A percentile compares a stretch with the other conserved stretches of the same genome.
These are phyloP conservation scores for Phoma sp. DNA, from an alignment of 2,329 filamentous ascomycete genomes.

Conservation along the genomic window DNA sequence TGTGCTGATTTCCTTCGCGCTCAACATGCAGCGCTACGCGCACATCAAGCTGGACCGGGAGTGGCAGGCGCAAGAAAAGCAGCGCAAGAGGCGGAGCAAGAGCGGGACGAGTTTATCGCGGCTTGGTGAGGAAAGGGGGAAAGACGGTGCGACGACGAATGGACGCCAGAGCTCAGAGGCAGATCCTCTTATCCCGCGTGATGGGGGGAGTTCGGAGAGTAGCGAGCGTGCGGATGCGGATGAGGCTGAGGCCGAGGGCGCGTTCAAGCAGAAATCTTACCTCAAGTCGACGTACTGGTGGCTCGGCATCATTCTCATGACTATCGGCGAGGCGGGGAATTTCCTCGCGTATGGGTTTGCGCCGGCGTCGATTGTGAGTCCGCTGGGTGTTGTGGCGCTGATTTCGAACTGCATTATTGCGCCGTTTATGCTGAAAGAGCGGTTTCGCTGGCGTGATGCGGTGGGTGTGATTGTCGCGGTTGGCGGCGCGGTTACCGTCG, in stretches of 20 bases:
- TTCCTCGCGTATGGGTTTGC: slow-evolving; percentile 98
- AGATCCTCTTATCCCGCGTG: slow-evolving; percentile 3
- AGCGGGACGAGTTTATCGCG: slow-evolving; percentile 54
- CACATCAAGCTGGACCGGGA: slow-evolving; percentile 84
- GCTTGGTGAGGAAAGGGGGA: slow-evolving; percentile 44
- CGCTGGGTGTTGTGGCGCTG: slow-evolving; percentile 93
- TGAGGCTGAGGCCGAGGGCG: slow-evolving; percentile 33
- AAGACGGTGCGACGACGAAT: slow-evolving; percentile 3
- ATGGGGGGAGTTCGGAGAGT: neutral
- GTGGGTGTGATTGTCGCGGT: slow-evolving; percentile 89
- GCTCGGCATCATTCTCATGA: slow-evolving; percentile 91
- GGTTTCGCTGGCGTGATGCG: slow-evolving; percentile 83
- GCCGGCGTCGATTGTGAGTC: slow-evolving; percentile 95
- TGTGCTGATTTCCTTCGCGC: slow-evolving; percentile 88
- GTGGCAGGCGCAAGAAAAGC: slow-evolving; percentile 59
- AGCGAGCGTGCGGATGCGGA: slow-evolving; percentile 16
- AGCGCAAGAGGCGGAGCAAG: slow-evolving; percentile 35
- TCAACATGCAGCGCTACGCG: slow-evolving; percentile 96
- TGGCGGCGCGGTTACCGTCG: slow-evolving; percentile 87
- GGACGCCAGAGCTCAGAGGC: slow-evolving; percentile 8
- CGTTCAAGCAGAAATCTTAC: slow-evolving; percentile 71
- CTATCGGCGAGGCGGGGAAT: slow-evolving; percentile 90
- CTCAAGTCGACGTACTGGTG: slow-evolving; percentile 95
- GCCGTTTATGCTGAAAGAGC: slow-evolving; percentile 90
- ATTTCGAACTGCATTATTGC: slow-evolving; percentile 98